Conservation (phyloP, 768 basidiomycete genomes). For the Tricholoma flavovirens region DNA sequence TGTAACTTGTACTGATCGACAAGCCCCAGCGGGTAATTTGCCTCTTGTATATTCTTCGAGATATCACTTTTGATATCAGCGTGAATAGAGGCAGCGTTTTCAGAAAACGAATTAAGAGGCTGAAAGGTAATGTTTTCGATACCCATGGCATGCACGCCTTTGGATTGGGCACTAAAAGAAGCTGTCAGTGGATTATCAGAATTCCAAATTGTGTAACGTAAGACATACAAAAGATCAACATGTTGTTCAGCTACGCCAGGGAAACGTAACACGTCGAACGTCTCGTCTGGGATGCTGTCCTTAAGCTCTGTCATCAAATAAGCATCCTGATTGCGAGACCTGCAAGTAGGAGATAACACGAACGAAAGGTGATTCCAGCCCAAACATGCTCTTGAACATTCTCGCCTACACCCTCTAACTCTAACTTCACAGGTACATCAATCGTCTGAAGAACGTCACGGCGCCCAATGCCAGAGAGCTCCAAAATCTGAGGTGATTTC, state of each 20-base stretch:
- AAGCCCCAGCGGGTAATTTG: constrained; percentile 7
- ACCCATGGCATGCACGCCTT: constrained; percentile 14
- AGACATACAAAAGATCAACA: constrained; percentile 1
- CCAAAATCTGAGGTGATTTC: constrained; percentile 46
- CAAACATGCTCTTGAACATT: constrained; percentile 38
- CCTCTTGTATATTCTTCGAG: not conserved
- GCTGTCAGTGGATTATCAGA: not conserved
- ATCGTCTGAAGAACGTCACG: constrained; percentile 30
- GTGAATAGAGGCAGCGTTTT: constrained; percentile 10
- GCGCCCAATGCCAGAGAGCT: constrained; percentile 54
- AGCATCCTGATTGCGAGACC: constrained; percentile 5
- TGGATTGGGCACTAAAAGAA: constrained; percentile 3
- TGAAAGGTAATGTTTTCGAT: constrained; percentile 11
- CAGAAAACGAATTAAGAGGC: constrained; percentile 12
- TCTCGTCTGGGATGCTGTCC: constrained; percentile 3
- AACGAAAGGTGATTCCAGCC: constrained; percentile 22
- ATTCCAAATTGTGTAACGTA: not conserved
- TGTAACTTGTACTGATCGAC: constrained; percentile 15
- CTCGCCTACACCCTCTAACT: constrained; percentile 34
- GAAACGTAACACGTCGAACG: constrained; percentile 13
- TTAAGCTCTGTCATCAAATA: constrained; percentile 9
- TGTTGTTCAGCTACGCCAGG: constrained; percentile 2
- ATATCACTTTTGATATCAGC: constrained; percentile 6
- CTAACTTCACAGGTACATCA: constrained; percentile 31
- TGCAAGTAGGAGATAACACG: constrained; percentile 15